Evolutionary conservation across 2,329 filamentous ascomycete species (phyloP), one percentile per base, ranked within the genome.

Genomic region (Ophiocordyceps camponoti-floridani): DNA sequence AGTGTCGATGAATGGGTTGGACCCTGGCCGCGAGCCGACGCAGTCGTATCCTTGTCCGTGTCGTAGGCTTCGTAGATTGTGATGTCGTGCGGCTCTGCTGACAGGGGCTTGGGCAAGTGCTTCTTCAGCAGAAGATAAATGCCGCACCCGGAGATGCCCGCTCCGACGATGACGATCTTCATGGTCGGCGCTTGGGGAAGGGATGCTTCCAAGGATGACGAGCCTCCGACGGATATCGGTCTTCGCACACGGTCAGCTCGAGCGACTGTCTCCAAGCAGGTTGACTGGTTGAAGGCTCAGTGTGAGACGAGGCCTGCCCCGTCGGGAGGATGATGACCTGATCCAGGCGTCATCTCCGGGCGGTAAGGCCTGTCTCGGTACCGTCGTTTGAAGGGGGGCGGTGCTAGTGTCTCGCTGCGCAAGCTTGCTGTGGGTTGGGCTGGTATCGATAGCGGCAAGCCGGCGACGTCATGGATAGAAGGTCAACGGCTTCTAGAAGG

Each of bases 21-120:
- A 2, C 47, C 53, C 33, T 51, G 44, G 5, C 50, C 49, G 11
- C 52, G 51, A 3, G 47, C 43, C 6, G 49, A 48, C 6, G 19
- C 31, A 13, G 46, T 49, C 12, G 49, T 51, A 5, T 52, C 47
- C 41, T 47, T 42, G 7, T 43, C 44, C 14, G 51, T 52, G 19
- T 51, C 43, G 43, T 56, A 49, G 7, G 53, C 51, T 23, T 56
- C 54, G 19, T 54, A 55, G 19, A 56, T 54, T 10, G 47, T 54
- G 41, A 56, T 51, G 33, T 45, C 45, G 38, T 49, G 49, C 11
- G 42, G 43, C 11, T 47, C 23, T 8, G n/a, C 43, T 4, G 43
- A 26, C 1, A 28, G 18, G 19, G 16, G 30, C 18, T 42, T 43
- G 13, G 50, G 47, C 4, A 55, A 45, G 41, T 52, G 51, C 23